Percentiles rank a stretch among this genome's conserved stretches.
These are phyloP conservation scores for Hansenula lynferdii DNA, from an alignment of 1,139 yeast species.

Conservation along the genomic window DNA sequence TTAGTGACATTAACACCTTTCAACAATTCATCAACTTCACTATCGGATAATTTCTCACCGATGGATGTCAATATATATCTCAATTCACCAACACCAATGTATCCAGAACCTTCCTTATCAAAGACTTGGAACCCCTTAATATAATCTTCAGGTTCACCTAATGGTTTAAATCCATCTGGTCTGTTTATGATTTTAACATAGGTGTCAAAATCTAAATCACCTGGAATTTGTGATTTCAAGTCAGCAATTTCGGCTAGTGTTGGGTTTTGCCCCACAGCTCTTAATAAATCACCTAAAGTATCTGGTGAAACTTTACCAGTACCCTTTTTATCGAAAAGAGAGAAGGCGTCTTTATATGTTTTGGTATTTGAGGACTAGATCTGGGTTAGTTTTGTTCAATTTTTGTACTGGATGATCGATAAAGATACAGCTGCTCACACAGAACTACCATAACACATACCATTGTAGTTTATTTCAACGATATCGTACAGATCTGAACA, in stretches of 20 bases:
- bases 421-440: too few relatives aligned
- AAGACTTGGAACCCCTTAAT: conserved; percentile 97
- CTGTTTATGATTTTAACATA: conserved; percentile 76
- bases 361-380: conserved; percentile 35
- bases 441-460: not conserved
- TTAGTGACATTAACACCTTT: conserved; percentile 93
- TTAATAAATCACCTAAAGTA: conserved; percentile 84
- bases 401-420: not conserved
- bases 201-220: conserved; percentile 62
- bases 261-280: conserved; percentile 99
- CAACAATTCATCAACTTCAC: conserved; percentile 91
- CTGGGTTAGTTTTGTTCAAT: too few relatives aligned
- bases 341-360: conserved; percentile 94
- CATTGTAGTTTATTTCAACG: not conserved
- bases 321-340: conserved; percentile 94
- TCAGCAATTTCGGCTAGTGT: conserved; percentile 85
- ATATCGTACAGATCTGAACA: too few relatives aligned
- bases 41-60: conserved; percentile 86
- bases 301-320: conserved; percentile 89
- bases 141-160: conserved; percentile 95
- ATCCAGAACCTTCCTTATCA: conserved; percentile 93
- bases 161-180: conserved; percentile 85
- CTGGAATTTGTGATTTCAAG: conserved; percentile 46
- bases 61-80: conserved; percentile 89
- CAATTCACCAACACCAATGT: conserved; percentile 95